Conservation (phyloP, 768 basidiomycete species). For the Boletus patriciae region DNA sequence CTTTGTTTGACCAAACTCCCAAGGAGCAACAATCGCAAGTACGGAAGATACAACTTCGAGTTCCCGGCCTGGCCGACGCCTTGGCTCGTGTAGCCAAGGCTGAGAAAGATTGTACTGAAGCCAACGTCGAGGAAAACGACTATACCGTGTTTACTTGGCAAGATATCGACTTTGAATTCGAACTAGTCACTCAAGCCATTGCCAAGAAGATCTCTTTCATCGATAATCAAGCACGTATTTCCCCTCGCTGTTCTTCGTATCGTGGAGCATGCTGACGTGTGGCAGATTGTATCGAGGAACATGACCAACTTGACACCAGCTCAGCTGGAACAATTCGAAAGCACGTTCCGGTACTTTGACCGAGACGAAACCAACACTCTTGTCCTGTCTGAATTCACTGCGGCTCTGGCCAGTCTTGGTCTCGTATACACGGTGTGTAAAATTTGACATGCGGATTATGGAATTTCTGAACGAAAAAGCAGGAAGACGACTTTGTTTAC, state of each 20-base stretch:
- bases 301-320: constrained; percentile 95
- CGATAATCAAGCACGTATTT: constrained; percentile 79
- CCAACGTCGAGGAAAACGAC: constrained; percentile 97
- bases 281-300: constrained; percentile 87
- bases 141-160: constrained; percentile 88
- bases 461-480: constrained; percentile 2
- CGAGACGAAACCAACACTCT: constrained; percentile 90
- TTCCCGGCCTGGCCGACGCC: constrained; percentile 62
- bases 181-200: constrained; percentile 75
- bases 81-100: constrained; percentile 57
- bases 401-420: constrained; percentile 90
- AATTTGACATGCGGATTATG: background rate
- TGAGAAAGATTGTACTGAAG: constrained; percentile 75
- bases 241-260: background rate
- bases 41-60: constrained; percentile 59
- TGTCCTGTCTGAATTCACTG: constrained; percentile 81
- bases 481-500: constrained; percentile 86
- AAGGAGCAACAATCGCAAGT: constrained; percentile 77
- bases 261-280: constrained; percentile 11
- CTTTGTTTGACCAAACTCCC: constrained; percentile 5
- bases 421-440: constrained; percentile 80
- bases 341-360: constrained; percentile 97
- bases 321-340: constrained; percentile 94
- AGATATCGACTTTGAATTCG: constrained; percentile 88
- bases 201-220: constrained; percentile 93